These are phyloP conservation scores for Melampsora americana DNA, from an alignment of 1,284 basidiomycete genomes.

Conservation along the genomic window DNA sequence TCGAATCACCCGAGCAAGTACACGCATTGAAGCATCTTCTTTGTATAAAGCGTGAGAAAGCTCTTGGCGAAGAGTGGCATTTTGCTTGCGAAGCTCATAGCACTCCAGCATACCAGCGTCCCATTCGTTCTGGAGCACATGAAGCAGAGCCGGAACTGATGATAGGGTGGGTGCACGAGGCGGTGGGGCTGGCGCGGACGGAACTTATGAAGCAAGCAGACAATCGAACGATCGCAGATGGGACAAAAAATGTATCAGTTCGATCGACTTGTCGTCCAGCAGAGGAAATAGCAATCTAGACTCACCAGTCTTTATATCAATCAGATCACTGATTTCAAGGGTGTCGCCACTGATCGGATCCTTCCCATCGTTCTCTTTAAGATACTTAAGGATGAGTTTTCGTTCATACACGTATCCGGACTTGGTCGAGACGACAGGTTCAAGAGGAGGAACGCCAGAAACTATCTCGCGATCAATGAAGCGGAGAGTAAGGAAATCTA, in stretches of 20 bases:
- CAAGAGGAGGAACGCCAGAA: slow-evolving; percentile 88
- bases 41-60: slow-evolving; percentile 91
- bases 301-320: slow-evolving; percentile 89
- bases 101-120: slow-evolving; percentile 75
- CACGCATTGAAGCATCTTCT: slow-evolving; percentile 93
- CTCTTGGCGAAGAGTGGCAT: slow-evolving; percentile 79
- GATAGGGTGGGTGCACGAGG: slow-evolving; percentile 85
- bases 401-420: slow-evolving; percentile 93
- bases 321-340: slow-evolving; percentile 81
- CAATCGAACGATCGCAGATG: slow-evolving; percentile 19
- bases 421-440: slow-evolving; percentile 87
- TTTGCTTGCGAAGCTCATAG: slow-evolving; percentile 59
- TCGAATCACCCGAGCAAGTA: slow-evolving; percentile 85
- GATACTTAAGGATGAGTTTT: slow-evolving; percentile 90
- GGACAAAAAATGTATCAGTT: too few species aligned
- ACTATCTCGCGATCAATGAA: slow-evolving; percentile 58
- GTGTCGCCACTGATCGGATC: slow-evolving; percentile 94
- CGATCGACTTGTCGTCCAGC: not conserved
- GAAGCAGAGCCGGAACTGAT: slow-evolving; percentile 86
- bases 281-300: slow-evolving; percentile 50
- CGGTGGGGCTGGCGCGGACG: slow-evolving; percentile 65
- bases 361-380: slow-evolving; percentile 79
- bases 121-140: slow-evolving; percentile 93
- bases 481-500: not conserved
- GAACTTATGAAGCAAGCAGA: slow-evolving; percentile 43